Conservation (phyloP, 192 early-diverging fungal species). For the Backusella liffmaniae region DNA sequence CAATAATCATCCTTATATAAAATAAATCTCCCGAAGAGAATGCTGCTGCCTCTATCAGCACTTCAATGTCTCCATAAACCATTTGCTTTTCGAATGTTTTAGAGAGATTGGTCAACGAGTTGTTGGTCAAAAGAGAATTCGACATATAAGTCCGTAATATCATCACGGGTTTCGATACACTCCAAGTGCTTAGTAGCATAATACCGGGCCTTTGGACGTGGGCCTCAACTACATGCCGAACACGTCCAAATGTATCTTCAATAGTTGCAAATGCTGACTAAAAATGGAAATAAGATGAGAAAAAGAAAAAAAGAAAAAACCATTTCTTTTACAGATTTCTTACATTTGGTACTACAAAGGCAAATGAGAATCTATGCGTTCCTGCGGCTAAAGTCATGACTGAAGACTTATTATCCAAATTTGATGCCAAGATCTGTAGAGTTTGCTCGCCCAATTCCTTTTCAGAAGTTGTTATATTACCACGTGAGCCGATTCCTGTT, state of each 20-base stretch:
- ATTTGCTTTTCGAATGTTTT: conserved; percentile 30
- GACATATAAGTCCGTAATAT: conserved; percentile 26
- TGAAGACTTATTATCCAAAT: neutral
- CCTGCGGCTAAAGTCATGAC: conserved; percentile 8
- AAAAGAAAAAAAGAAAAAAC: neutral
- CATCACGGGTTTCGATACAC: conserved; percentile 15
- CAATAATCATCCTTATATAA: conserved; percentile 15
- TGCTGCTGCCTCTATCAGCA: conserved; percentile 24
- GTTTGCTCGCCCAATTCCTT: conserved; percentile 24
- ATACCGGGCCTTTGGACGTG: conserved; percentile 17
- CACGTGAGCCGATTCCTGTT: conserved; percentile 32
- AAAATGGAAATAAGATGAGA: neutral
- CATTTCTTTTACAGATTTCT: neutral
- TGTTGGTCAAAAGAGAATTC: conserved; percentile 23
- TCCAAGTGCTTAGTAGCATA: conserved; percentile 16
- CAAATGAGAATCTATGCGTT: conserved; percentile 26
- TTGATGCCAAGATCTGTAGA: conserved; percentile 4
- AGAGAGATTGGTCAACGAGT: conserved; percentile 19
- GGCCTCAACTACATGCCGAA: conserved; percentile 23
- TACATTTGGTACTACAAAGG: conserved; percentile 30
- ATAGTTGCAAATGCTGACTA: conserved; percentile 26
- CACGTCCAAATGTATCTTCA: conserved; percentile 27
- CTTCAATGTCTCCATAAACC: conserved; percentile 15
- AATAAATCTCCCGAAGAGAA: conserved; percentile 30
- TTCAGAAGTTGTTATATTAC: conserved; percentile 27